Evolutionary conservation across 164 flowering plant genomes (phyloP), one percentile per base, ranked within the genome.

Genomic region (Cinnamomum chago): DNA sequence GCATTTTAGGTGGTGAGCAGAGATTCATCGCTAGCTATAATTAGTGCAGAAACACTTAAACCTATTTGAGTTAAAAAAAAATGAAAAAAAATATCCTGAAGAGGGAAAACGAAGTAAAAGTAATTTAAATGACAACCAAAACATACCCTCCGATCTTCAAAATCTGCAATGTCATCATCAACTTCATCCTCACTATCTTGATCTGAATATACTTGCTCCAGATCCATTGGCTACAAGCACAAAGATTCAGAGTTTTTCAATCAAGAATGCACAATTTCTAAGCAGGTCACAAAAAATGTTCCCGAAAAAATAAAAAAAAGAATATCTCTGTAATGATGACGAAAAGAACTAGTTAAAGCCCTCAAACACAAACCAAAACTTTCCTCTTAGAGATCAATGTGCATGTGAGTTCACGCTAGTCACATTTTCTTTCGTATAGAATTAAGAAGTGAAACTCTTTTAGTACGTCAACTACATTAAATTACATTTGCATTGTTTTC

Each of bases 101-200:
- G 47, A 40, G 47, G 47, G 47, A 40, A 40, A 40, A 40, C 10
- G 47, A 40, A 40, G 60, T 52, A 52, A 52, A 52, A 17, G 58
- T 15, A 55, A 55, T 55, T 55, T 55, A 55, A 15, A 15, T 67
- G n/a, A 67, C 18, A 73, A 40, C 14, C 5, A 30, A 52, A 66
- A 52, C 85, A 75, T 89, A 93, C 99, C 95, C 98, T 86, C 77
- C 94, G 80, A 82, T 95, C 99, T 86, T 95, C 99, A 80, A 95
- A 83, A 84, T 93, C 99, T 40, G 97, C 97, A 80, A 95, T 90
- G 79, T 91, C 98, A 82, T 95, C 95, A 82, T 93, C 99, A 76
- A 92, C 96, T 85, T 95, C 99, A 80, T 93, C 98, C 81, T 95
- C 99, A 76, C 99, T 95, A 76, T 93, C 99, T 14, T 84, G 85